Percentiles rank a stretch among this genome's conserved stretches.
These are phyloP conservation scores for Ophiostoma sp. DNA, from an alignment of 2,329 filamentous ascomycete species.

Conservation along the genomic window DNA sequence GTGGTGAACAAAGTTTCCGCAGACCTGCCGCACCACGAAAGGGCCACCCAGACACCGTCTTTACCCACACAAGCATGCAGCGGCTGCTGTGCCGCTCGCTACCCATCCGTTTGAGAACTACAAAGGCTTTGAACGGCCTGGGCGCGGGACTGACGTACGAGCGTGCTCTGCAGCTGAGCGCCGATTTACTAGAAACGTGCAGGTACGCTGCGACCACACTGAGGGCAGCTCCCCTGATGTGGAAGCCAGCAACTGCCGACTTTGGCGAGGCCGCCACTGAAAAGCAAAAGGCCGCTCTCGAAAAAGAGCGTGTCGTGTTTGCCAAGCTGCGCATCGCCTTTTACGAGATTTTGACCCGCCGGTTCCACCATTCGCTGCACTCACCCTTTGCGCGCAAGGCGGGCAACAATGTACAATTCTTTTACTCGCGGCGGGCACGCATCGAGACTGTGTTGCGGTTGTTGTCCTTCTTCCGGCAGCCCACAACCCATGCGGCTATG, in stretches of 20 bases:
- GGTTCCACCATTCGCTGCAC: constrained; percentile 32
- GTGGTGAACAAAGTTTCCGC: not conserved
- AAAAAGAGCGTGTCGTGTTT: constrained; percentile 21
- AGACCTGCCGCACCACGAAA: not conserved
- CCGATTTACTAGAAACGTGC: constrained; percentile 28
- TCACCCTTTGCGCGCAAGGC: constrained; percentile 30
- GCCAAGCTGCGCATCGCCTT: constrained; percentile 27
- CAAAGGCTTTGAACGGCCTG: constrained; percentile 30
- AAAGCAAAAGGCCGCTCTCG: not conserved
- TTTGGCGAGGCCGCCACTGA: not conserved
- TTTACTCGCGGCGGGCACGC: constrained; percentile 31
- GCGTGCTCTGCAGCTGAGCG: constrained; percentile 30
- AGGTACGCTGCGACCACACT: constrained; percentile 25
- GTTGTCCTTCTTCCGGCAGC: constrained; percentile 22
- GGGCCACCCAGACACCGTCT: constrained; percentile 23
- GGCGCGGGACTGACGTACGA: constrained; percentile 28
- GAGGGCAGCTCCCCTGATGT: constrained; percentile 21
- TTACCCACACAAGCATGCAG: constrained; percentile 32
- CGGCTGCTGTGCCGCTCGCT: constrained; percentile 32
- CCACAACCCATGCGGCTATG: not conserved
- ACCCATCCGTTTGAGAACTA: constrained; percentile 28
- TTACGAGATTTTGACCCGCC: constrained; percentile 31
- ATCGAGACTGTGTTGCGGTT: constrained; percentile 29
- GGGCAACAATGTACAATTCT: constrained; percentile 28
- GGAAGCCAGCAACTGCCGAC: not conserved